Base-by-base conservation (phyloP, 768 basidiomycete genomes). In the Tricholoma matsutake region DNA sequence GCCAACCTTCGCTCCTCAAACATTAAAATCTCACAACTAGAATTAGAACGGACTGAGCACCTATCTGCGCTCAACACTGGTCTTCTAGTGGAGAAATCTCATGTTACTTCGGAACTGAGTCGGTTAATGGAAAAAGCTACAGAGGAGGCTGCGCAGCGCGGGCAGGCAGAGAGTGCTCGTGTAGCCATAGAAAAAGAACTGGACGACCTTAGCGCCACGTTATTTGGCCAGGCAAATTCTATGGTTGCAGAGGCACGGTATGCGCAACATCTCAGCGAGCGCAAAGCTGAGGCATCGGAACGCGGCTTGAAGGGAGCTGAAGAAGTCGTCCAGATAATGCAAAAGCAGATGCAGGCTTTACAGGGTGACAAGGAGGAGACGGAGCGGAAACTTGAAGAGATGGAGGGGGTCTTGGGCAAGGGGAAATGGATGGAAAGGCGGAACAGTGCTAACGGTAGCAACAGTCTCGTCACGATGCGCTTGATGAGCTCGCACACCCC, bases 231-330 rank as follows among this genome's bases (percentile, higher is more conserved):
- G 75, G 96, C 96, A 6, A 98, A 99, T 72, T 88, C 83, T 6
- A 99, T 99, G 97, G 96, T 98, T n/a, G 94, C 92, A 0, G 91
- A 94, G 70, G 96, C 96, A 20, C 84, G 95, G 14, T 81, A 87
- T 61, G 87, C 89, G 4, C 77, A 71, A 62, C 74, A 79, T 35
- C 69, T 79, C 63, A 88, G 91, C 79, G 83, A 94, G 68, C 81
- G 87, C 43, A 91, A 92, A 68, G 86, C 89, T 1, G 83, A 84
- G 61, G 86, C 87, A 32, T 87, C 92, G 10, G 92, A 96, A 72
- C 78, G 80, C 22, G 89, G 92, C 8, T 72, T 96, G 61, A 86
- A 83, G 65, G 84, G 86, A n/a, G 91, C 94, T 0, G 95, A 96
- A 73, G 91, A 94, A 62, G 89, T 88, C 4, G 90, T 96, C 32